A percentile compares a stretch with the other conserved stretches of the same genome.
phyloP scores from a whole-genome alignment of 2,329 filamentous ascomycete genomes.

The Macrophomina phaseolina region DNA sequence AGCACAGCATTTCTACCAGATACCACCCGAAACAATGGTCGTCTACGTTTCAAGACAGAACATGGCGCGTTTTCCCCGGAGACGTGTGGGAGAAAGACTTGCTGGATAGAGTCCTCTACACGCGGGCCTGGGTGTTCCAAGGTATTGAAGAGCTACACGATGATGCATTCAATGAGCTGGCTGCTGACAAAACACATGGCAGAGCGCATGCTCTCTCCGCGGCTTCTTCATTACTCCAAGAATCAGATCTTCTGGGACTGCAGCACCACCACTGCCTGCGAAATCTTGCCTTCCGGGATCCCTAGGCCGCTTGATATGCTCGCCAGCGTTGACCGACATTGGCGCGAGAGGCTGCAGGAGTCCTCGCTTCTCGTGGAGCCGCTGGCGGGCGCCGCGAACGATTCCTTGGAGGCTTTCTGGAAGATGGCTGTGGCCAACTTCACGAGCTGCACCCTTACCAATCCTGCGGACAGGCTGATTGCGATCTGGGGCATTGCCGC shows the following conservation, averaged over 20 bases:
- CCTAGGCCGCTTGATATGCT: constrained; percentile 32
- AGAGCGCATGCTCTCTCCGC: constrained; percentile 39
- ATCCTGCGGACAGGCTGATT: too few species aligned
- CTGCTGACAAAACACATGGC: constrained; percentile 28
- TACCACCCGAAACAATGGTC: too few species aligned
- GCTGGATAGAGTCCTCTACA: too few species aligned
- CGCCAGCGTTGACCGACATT: constrained; percentile 34
- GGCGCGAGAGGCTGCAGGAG: constrained; percentile 35
- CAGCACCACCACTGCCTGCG: constrained; percentile 34
- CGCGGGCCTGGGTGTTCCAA: too few species aligned
- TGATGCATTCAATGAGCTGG: constrained; percentile 32
- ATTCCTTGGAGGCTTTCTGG: constrained; percentile 35
- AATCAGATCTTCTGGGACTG: constrained; percentile 40
- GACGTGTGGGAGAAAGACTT: too few species aligned
- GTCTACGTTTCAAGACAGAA: too few species aligned
- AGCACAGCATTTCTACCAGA: constrained; percentile 6
- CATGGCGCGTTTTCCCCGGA: too few species aligned
- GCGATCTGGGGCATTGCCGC: constrained; percentile 28
- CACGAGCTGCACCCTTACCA: too few species aligned
- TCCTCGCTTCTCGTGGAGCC: constrained; percentile 2
- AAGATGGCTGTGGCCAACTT: constrained; percentile 27
- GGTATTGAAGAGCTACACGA: too few species aligned
- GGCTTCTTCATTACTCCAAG: constrained; percentile 36
- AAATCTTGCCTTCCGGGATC: constrained; percentile 27
- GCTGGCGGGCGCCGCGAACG: constrained; percentile 32